Base-by-base conservation (phyloP, 768 basidiomycete species). In the Clitopilus passeckerianus region DNA sequence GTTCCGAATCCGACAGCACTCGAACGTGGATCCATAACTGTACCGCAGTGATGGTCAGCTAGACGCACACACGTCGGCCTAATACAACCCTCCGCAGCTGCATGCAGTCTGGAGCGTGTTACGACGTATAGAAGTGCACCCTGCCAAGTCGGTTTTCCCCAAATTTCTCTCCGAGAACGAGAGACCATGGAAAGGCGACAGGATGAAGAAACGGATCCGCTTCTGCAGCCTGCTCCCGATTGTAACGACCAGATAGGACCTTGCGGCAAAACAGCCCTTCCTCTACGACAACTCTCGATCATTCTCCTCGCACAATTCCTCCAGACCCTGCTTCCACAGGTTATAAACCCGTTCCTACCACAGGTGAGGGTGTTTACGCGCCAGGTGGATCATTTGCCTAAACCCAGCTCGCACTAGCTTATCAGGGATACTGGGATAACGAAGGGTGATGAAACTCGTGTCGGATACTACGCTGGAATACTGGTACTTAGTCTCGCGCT, bases 381-480 rank as follows among this genome's bases (percentile, higher is more conserved):
- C 14, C 5, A 41, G 10, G 37, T 9, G 3, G 10, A 5, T 5
- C 12, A n/a, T 14, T 3, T 12, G 10, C n/a, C 10, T 41, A n/a
- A 80, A 58, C 80, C 78, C 2, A 79, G 80, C 63, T 68, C 78
- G 44, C 75, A 74, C 57, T 71, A 80, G 57, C 71, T 79, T n/a
- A 72, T 81, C 27, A 70, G 76, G 52, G 74, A 75, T 18, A 75
- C 74, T 2, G 78, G 77, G 1, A 69, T 82, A 15, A 78, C 76
- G 4, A 63, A 68, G 16, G 78, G 79, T 4, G 76, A 81, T 54
- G 79, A 80, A 60, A 69, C 64, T 6, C 76, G 73, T 58, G 77
- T 74, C 2, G 80, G 80, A 2, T 81, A 80, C 63, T 82, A 77
- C 64, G 80, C 78, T 52, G 80, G 80, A 5, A 60, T 80, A 27